Evolutionary conservation across 192 early-diverging fungal genomes (phyloP).

Genomic region (Fimicolochytrium jonesii): DNA sequence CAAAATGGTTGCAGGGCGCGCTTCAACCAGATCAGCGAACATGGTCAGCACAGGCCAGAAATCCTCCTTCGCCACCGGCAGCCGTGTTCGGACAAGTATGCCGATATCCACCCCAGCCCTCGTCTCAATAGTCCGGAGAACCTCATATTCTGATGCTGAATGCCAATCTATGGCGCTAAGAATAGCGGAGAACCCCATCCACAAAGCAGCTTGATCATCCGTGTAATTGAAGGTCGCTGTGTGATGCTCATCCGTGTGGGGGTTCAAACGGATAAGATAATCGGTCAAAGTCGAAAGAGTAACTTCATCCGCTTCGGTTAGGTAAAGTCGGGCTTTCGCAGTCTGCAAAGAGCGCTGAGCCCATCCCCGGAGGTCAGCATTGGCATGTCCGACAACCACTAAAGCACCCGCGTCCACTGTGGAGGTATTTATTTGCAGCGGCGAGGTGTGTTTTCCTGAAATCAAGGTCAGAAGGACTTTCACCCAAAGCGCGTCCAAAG

Average conservation of each 20-base stretch:
- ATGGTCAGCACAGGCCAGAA: constrained; percentile 3
- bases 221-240: constrained; percentile 8
- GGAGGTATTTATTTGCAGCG: not conserved
- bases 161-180: too few relatives aligned
- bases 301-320: not conserved
- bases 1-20: too few relatives aligned
- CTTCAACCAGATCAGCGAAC: not conserved
- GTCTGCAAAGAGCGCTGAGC: not conserved
- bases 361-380: constrained; percentile 10
- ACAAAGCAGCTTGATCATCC: not conserved
- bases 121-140: not conserved
- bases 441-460: not conserved
- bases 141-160: too few relatives aligned
- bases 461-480: not conserved
- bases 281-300: not conserved
- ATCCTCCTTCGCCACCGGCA: not conserved
- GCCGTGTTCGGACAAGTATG: not conserved
- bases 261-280: too few relatives aligned
- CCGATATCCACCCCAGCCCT: not conserved
- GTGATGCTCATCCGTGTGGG: too few relatives aligned
- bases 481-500: constrained; percentile 4
- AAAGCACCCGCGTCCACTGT: constrained; percentile 4
- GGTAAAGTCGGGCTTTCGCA: not conserved
- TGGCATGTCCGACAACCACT: not conserved
- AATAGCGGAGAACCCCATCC: not conserved